These are phyloP conservation scores for Prototheca cutis DNA, from an alignment of 163 green algal genomes.

Conservation along the genomic window DNA sequence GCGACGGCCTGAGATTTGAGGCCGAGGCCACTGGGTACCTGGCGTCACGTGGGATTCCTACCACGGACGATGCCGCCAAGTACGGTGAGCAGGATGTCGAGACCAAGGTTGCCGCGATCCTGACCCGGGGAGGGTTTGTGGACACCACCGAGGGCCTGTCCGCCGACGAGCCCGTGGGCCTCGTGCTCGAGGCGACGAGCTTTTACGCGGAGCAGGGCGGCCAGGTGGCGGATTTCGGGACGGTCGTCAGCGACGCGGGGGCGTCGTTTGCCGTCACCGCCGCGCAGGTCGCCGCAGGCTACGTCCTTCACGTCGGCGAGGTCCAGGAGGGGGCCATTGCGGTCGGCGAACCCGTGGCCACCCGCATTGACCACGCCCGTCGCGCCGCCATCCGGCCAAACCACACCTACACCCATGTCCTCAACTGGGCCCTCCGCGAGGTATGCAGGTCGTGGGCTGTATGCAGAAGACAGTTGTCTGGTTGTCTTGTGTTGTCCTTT, in stretches of 20 bases:
- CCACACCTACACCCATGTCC: constrained; percentile 96
- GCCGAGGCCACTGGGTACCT: constrained; percentile 90
- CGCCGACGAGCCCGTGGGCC: constrained; percentile 47
- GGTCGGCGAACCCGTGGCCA: constrained; percentile 64
- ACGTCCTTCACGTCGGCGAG: constrained; percentile 80
- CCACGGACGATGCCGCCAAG: constrained; percentile 67
- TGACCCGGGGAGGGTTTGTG: constrained; percentile 69
- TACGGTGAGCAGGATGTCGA: constrained; percentile 32
- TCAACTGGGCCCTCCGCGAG: constrained; percentile 83
- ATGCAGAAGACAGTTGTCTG: too few relatives aligned
- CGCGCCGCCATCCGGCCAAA: constrained; percentile 81
- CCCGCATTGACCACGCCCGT: constrained; percentile 66
- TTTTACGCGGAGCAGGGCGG: constrained; percentile 88
- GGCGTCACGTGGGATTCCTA: constrained; percentile 39
- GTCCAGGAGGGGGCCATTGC: constrained; percentile 20
- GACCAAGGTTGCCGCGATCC: constrained; percentile 55
- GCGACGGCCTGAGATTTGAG: constrained; percentile 76
- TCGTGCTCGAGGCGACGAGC: constrained; percentile 78
- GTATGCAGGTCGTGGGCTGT: too few relatives aligned
- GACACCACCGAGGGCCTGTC: constrained; percentile 33
- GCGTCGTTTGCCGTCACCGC: constrained; percentile 7
- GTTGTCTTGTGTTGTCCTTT: too few relatives aligned
- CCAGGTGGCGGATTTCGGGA: constrained; percentile 77
- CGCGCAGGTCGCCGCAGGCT: constrained; percentile 73
- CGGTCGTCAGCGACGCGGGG: constrained; percentile 24